Evolutionary conservation across 2,329 filamentous ascomycete species (phyloP).

Genomic region (Xylaria sp.): DNA sequence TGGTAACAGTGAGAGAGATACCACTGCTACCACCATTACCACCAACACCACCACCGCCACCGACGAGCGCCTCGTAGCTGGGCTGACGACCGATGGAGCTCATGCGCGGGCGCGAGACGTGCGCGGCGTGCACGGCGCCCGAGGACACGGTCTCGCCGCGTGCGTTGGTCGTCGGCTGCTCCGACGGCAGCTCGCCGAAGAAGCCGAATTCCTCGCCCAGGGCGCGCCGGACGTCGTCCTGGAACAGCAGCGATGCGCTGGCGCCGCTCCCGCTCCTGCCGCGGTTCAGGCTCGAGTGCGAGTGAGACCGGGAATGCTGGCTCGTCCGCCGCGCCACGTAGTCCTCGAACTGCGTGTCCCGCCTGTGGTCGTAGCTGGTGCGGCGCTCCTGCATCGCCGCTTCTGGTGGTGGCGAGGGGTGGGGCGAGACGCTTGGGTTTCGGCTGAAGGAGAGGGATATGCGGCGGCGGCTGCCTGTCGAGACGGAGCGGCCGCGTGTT

Average conservation of each 20-base stretch:
- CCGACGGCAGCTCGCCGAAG: conserved; percentile 12
- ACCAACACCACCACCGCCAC: neutral
- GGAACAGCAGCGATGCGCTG: neutral
- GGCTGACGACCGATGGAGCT: conserved; percentile 42
- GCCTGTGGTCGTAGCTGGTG: conserved; percentile 55
- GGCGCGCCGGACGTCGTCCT: conserved; percentile 46
- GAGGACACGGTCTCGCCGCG: conserved; percentile 32
- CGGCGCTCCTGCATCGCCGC: conserved; percentile 33
- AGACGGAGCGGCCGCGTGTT: conserved; percentile 39
- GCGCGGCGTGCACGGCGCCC: conserved; percentile 37
- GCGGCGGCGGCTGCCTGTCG: conserved; percentile 38
- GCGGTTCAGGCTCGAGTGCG: too few relatives aligned
- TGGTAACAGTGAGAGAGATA: conserved; percentile 30
- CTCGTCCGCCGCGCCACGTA: conserved; percentile 53
- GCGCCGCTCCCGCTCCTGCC: too few relatives aligned
- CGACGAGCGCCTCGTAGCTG: conserved; percentile 42
- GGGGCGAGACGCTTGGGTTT: conserved; percentile 33
- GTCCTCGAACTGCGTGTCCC: conserved; percentile 60
- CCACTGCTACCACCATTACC: conserved; percentile 4
- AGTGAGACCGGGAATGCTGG: conserved; percentile 32
- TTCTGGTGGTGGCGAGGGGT: conserved; percentile 27
- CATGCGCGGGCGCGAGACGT: conserved; percentile 38
- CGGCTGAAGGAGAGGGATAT: conserved; percentile 40
- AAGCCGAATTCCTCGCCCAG: conserved; percentile 51
- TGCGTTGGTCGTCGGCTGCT: neutral